Conservation (phyloP, 169 alveolate genomes). For the Plasmodium fragile region DNA sequence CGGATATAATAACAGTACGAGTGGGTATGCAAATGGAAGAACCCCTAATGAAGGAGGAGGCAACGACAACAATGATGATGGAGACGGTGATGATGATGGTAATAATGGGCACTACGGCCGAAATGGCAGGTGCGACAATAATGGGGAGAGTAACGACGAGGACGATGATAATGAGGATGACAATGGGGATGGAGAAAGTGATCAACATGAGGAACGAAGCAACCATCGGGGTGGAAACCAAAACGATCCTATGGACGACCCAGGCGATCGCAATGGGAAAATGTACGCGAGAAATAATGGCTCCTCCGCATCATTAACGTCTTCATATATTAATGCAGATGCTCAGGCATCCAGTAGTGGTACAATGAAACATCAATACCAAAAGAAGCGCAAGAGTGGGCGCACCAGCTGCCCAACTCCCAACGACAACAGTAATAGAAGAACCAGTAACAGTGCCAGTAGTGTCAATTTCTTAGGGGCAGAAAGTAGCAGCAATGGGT, state of each 20-base stretch:
- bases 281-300: not conserved
- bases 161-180: not conserved
- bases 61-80: not conserved
- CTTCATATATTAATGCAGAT: constrained; percentile 1
- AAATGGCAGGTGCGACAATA: constrained; percentile 9
- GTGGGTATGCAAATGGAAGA: not conserved
- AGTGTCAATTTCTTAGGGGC: not conserved
- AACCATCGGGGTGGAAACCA: not conserved
- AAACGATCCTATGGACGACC: not conserved
- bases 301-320: constrained; percentile 5
- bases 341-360: not conserved
- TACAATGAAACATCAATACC: not conserved
- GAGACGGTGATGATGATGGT: not conserved
- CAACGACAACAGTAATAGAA: not conserved
- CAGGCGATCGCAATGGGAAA: not conserved
- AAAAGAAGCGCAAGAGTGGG: constrained; percentile 12
- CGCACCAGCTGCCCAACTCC: not conserved
- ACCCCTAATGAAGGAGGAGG: not conserved
- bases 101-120: constrained; percentile 12
- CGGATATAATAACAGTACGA: not conserved
- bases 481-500: not conserved
- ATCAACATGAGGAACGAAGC: not conserved
- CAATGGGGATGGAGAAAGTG: not conserved
- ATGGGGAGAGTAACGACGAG: constrained; percentile 3
- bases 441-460: not conserved